Percentiles rank a stretch among this genome's conserved stretches.
Conservation (phyloP, 2,329 filamentous ascomycete species). For the Fusarium agapanthi region DNA sequence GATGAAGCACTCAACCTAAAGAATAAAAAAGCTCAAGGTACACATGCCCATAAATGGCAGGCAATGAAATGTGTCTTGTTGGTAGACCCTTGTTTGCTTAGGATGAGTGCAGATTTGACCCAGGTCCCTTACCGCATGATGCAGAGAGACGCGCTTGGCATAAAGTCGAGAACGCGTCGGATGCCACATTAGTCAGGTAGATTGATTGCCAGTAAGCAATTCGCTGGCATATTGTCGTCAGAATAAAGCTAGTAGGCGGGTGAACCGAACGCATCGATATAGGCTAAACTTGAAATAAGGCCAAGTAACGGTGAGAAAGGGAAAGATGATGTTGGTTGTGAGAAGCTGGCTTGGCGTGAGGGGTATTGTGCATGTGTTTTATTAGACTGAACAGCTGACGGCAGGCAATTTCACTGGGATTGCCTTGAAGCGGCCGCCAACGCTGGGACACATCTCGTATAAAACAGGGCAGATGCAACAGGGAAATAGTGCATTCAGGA, state of each 20-base stretch:
- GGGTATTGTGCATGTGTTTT: background rate
- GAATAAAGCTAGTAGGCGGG: background rate
- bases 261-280: background rate
- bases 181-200: background rate
- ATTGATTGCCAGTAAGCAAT: accelerated
- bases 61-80: background rate
- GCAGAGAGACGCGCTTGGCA: background rate
- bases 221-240: background rate
- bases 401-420: background rate
- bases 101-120: background rate
- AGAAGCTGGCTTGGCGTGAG: background rate
- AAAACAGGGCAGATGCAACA: accelerated
- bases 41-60: background rate
- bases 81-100: accelerated
- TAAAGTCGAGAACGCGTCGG: background rate
- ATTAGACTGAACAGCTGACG: background rate
- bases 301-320: background rate
- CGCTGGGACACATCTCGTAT: background rate
- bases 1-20: background rate
- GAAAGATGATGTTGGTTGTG: accelerated
- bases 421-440: background rate
- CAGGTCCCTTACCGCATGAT: accelerated
- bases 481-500: background rate
- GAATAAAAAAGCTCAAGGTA: background rate
- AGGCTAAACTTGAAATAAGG: background rate